Evolutionary conservation across 2,329 filamentous ascomycete genomes (phyloP).

Genomic region (Alternaria sp.): DNA sequence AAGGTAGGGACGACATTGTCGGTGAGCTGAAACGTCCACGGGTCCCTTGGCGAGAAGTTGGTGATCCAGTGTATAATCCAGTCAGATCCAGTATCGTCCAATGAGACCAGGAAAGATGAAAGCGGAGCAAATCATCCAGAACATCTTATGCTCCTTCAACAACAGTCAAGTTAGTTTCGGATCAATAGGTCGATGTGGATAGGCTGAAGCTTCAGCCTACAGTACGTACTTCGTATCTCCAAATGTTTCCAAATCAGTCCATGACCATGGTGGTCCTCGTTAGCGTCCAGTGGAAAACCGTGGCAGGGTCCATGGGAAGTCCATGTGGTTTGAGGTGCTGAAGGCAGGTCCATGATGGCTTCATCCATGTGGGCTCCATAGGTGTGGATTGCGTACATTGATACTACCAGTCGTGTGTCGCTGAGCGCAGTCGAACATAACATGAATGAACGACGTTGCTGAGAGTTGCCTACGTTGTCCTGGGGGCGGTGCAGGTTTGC

Average conservation of each 20-base stretch:
- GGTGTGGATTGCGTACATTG: conserved; percentile 7
- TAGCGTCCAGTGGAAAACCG: conserved; percentile 1
- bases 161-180: conserved; percentile 42
- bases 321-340: conserved; percentile 1
- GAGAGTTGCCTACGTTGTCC: conserved; percentile 29
- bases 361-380: background rate
- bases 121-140: conserved; percentile 22
- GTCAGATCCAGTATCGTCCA: background rate
- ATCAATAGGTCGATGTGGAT: conserved; percentile 34
- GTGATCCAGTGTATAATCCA: conserved; percentile 4
- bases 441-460: conserved; percentile 37
- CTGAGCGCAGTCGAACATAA: conserved; percentile 29
- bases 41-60: background rate
- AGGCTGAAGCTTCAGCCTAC: conserved; percentile 34
- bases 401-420: conserved; percentile 21
- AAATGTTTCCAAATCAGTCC: conserved; percentile 23
- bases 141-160: conserved; percentile 27
- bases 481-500: conserved; percentile 21
- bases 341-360: background rate
- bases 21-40: background rate
- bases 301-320: background rate
- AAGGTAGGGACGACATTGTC: background rate
- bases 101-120: conserved; percentile 11
- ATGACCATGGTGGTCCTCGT: conserved; percentile 8
- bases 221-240: conserved; percentile 45